Percentiles rank a stretch among this genome's conserved stretches.
These are phyloP conservation scores for Cordyceps cicadae DNA, from an alignment of 2,329 filamentous ascomycete genomes.

Conservation along the genomic window DNA sequence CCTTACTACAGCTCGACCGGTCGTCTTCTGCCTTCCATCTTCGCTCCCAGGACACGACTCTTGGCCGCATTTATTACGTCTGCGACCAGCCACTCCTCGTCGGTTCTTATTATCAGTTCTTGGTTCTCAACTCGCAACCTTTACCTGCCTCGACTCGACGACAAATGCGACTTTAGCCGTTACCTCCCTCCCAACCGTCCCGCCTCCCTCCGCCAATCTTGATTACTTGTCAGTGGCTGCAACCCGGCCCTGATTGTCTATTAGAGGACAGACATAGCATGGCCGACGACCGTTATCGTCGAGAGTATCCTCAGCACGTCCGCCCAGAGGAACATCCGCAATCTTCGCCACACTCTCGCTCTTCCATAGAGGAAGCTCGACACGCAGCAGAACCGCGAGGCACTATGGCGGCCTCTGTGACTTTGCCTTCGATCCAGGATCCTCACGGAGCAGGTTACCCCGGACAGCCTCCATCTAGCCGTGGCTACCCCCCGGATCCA, in stretches of 20 bases:
- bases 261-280: conserved; percentile 24
- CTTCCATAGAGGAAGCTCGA: conserved; percentile 32
- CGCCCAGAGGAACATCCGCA: conserved; percentile 35
- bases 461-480: conserved; percentile 24
- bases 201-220: not conserved
- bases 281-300: conserved; percentile 32
- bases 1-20: not conserved
- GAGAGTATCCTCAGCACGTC: conserved; percentile 28
- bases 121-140: conserved; percentile 16
- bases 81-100: not conserved
- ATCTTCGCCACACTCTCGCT: conserved; percentile 28
- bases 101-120: conserved; percentile 11
- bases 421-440: conserved; percentile 44
- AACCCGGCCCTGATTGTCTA: conserved; percentile 10
- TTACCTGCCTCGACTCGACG: not conserved
- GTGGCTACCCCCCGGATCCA: conserved; percentile 26
- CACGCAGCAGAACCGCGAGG: conserved; percentile 22
- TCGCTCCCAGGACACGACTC: not conserved
- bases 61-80: not conserved
- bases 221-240: conserved; percentile 20
- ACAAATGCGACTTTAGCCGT: conserved; percentile 15
- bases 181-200: conserved; percentile 1
- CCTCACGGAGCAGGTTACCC: conserved; percentile 29
- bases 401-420: conserved; percentile 37
- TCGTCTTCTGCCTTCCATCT: conserved; percentile 1